Evolutionary conservation across 2,329 filamentous ascomycete genomes (phyloP), one percentile per base, ranked within the genome.

Genomic region (Coniochaeta pulveracea): DNA sequence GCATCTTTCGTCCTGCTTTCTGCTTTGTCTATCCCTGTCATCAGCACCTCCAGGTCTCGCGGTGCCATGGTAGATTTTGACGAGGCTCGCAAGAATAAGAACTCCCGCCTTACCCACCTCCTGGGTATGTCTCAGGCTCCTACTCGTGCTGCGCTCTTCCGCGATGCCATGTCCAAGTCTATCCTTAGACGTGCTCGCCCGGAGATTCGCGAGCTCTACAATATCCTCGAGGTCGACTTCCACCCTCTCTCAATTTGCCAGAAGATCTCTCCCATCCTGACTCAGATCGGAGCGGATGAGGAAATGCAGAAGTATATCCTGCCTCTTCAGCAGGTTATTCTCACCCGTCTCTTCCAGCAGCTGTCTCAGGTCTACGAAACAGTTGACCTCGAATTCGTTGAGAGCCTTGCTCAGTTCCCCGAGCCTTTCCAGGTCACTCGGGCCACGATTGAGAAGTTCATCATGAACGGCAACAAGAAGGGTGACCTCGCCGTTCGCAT

Each of bases 401-500:
- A 94, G 57, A 80, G 84, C 50, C 80, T 98, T 35, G 91, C 91
- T 41, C 75, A 91, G 52, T 98, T 98, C 71, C 91, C 91, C 8
- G 88, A 93, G 55, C 85, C 91, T 26, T 96, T 93, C 73, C 82
- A 95, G 62, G 86, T 96, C 45, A 82, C 75, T 42, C 79, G 83
- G 34, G 77, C 80, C 44, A 93, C 85, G 40, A 93, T 98, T 45
- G 91, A 98, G 69, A 98, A 96, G 66, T 98, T 98, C 70, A 96
- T 98, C 70, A 98, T 98, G 91, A 98, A 98, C 60, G 91, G 91
- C 43, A 96, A 93, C 74, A 98, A 98, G 77, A 98, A 98, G 75
- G 91, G 91, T 37, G 91, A 98, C 49, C 72, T 98, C 28, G 83
- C 91, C 34, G 93, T 98, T 48, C 86, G 91, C 40, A 85, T 96